phyloP scores from a whole-genome alignment of 2,329 filamentous ascomycete genomes.

The Phyllosticta paracitricarpa region DNA sequence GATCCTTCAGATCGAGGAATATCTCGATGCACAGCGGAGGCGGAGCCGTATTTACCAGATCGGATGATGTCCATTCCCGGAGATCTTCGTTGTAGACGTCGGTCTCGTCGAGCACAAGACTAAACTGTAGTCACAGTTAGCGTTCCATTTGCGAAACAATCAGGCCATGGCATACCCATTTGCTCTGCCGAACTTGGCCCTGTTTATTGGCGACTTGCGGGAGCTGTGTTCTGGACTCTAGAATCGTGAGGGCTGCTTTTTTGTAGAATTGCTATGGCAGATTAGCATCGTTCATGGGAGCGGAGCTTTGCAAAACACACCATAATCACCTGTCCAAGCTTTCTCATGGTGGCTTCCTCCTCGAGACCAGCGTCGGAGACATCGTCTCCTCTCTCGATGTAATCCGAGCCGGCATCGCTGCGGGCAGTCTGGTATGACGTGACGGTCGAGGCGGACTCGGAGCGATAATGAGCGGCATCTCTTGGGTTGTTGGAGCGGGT shows the following conservation, averaged over 20 bases:
- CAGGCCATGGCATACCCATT: constrained; percentile 58
- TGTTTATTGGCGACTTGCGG: constrained; percentile 47
- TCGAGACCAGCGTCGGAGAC: constrained; percentile 35
- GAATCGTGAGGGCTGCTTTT: constrained; percentile 75
- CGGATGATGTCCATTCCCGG: constrained; percentile 68
- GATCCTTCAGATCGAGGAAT: constrained; percentile 68
- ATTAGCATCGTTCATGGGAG: constrained; percentile 17
- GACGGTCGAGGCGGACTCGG: constrained; percentile 38
- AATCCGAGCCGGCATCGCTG: constrained; percentile 14
- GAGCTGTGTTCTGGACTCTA: constrained; percentile 69
- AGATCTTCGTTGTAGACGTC: constrained; percentile 78
- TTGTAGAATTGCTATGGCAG: constrained; percentile 70
- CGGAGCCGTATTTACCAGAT: constrained; percentile 66
- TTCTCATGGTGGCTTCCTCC: constrained; percentile 34
- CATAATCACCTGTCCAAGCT: constrained; percentile 89
- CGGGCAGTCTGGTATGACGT: constrained; percentile 38
- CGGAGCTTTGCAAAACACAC: constrained; percentile 37
- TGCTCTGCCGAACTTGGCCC: constrained; percentile 61
- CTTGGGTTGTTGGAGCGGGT: constrained; percentile 61
- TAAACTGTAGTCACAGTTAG: constrained; percentile 56
- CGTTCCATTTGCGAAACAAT: constrained; percentile 10
- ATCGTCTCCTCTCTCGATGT: constrained; percentile 40
- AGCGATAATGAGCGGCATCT: constrained; percentile 44
- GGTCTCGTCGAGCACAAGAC: constrained; percentile 87
- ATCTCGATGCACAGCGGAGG: constrained; percentile 83